Base-by-base conservation (phyloP, 257 asterid genomes). In the Solanum pinnatisectum region DNA sequence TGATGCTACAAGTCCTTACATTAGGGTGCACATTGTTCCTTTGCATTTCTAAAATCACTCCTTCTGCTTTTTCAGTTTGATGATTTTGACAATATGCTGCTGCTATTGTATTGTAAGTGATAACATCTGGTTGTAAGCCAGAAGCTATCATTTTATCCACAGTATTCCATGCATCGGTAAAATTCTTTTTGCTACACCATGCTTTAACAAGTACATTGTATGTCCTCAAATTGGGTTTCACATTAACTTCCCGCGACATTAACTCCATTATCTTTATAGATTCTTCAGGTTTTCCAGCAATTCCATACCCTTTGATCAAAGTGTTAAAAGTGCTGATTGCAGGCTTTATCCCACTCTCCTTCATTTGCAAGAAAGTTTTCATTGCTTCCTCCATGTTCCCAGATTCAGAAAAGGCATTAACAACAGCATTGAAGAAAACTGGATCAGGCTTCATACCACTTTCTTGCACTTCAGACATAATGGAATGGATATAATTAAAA, bases 321-420 rank as follows among this genome's bases (percentile, higher is more conserved):
- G 95, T 94, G 86, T 94, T 95, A 89, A 90, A 92, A 40, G 96
- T 94, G 90, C 93, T 93, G 5, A 92, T 91, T 6, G 96, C 88
- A 39, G 94, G 96, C 83, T 92, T 92, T 81, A 92, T 91, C 74
- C 96, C 96, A 5, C 89, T 84, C 78, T 90, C 91, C 92, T 93
- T 93, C 98, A 95, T 94, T 91, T 89, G 88, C 14, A 86, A 89
- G 81, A 95, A 87, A 83, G 91, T 83, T 87, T 92, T 91, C 93
- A 93, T 88, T 85, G 98, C 96, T 87, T 93, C 95, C 78, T 93
- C 94, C 96, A 94, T 93, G 88, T 95, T 91, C 77, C 98, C 96
- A 14, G 96, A 92, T 92, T 94, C 96, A 30, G 98, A 89, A 88
- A 93, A 93, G 3, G 98, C 95, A 91, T 95, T 92, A 70, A 95